Conservation (phyloP, 2,329 filamentous ascomycete genomes). For the Exophiala oligosperma region DNA sequence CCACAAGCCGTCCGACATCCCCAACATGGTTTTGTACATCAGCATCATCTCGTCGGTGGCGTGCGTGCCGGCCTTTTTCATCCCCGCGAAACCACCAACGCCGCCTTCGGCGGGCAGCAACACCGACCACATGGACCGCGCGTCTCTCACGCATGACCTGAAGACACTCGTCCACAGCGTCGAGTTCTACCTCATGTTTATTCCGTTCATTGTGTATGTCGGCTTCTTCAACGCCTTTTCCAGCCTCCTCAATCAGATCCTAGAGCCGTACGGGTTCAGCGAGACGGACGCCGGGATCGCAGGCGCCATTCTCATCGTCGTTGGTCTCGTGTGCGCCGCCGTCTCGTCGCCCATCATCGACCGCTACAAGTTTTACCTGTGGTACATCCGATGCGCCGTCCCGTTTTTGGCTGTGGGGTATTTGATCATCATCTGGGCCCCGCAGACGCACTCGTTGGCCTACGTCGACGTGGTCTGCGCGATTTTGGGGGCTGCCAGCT, state of each 20-base stretch:
- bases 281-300: constrained; percentile 86
- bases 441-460: constrained; percentile 57
- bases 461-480: constrained; percentile 69
- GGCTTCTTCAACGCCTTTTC: constrained; percentile 93
- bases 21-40: constrained; percentile 80
- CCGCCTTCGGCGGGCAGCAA: constrained; percentile 66
- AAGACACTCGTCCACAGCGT: constrained; percentile 57
- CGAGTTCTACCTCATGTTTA: constrained; percentile 76
- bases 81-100: constrained; percentile 74
- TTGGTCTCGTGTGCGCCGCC: constrained; percentile 76
- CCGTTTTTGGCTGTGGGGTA: constrained; percentile 74
- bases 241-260: constrained; percentile 84
- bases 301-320: constrained; percentile 84
- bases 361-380: constrained; percentile 75
- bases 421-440: constrained; percentile 79
- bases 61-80: constrained; percentile 75
- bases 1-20: constrained; percentile 62
- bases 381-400: constrained; percentile 70
- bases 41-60: constrained; percentile 74
- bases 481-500: constrained; percentile 75
- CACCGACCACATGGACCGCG: constrained; percentile 47
- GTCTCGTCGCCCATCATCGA: constrained; percentile 80
- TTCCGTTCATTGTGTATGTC: constrained; percentile 83
- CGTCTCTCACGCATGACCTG: constrained; percentile 50
- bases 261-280: constrained; percentile 79